Evolutionary conservation across 768 basidiomycete genomes (phyloP), one percentile per base, ranked within the genome.

Genomic region (Termitomyces sp.): DNA sequence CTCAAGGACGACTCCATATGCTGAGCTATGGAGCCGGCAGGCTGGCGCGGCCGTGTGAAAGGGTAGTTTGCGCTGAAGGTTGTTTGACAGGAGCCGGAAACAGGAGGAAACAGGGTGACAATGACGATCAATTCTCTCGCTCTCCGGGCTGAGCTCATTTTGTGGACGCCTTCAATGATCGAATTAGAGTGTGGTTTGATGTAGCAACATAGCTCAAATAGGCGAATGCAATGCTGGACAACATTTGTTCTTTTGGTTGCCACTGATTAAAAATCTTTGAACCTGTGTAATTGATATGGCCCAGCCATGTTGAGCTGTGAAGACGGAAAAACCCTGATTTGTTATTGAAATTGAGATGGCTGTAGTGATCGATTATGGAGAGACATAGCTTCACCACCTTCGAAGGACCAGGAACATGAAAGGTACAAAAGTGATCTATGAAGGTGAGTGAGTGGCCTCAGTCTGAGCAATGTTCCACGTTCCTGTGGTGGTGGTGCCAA

Each of bases 321-420:
- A 8, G 24, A 16, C 22, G 6, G n/a, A n/a, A 20, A 45, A 45
- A 1, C 2, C 5, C 9, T 31, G 29, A 20, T 31, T 10, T 48
- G 10, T 49, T 49, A n/a, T n/a, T n/a, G n/a, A n/a, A n/a, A 8
- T 12, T 5, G 5, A 18, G n/a, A 4, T 9, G 2, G 12, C 7
- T 33, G 13, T 22, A 5, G 7, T 24, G 24, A 49, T 47, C 18
- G 16, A 46, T 41, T 20, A 13, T 34, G 34, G 5, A 7, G 26
- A 48, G 52, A 31, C 13, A 8, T n/a, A 47, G 22, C 24, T 24
- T 47, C 41, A 44, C 37, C 36, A n/a, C 37, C 53, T 41, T 47
- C 13, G 31, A 46, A 29, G 37, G 37, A 22, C 18, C 49, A 61
- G 60, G 60, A 55, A 61, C 60, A 61, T 50, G 37, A 57, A 58